Evolutionary conservation across 768 basidiomycete genomes (phyloP), one percentile per base, ranked within the genome.

Genomic region (Lentinula detonsa): DNA sequence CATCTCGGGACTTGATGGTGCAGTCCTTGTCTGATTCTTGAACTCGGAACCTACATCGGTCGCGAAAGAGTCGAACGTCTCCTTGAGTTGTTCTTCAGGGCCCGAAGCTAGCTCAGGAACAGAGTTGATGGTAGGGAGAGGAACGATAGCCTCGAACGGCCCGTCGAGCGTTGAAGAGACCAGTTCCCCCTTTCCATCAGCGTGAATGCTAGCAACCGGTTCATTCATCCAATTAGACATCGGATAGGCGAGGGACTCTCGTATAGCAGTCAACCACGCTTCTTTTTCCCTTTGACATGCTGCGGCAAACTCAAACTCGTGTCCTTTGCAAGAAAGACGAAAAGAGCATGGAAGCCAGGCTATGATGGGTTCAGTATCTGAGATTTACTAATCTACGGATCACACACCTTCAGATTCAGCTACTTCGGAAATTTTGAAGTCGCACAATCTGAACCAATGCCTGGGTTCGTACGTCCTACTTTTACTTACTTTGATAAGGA

Each of bases 401-500:
- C 9, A 18, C 88, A 65, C 66, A 96, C 94, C 87, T 71, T 91
- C 87, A 59, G 86, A 85, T 31, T 86, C 84, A 39, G 81, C 81
- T 16, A 85, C 78, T 61, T 91, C 90, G 13, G 80, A 74, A 42
- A 95, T 65, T 57, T 90, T 85, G 65, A 92, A 91, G 18, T 84
- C 83, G 49, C 81, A 79, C 21, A 97, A 74, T 43, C 85, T 83
- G 67, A 98, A 88, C 90, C 94, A 98, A 70, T 96, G 90, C 62
- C 81, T 84, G 16, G 93, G 86, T 67, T 95, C 93, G 68, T 97
- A 99, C 37, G 77, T 78, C 70, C 81, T 91, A 61, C 83, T 80
- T 74, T 92, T 94, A 65, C 81, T 77, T 43, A 95, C 88, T 75
- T 96, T 98, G 65, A 86, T 92, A 49, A 99, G 75, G 21, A 97